A percentile compares a stretch with the other conserved stretches of the same genome.
Evolutionary conservation across 306 rosid genomes (phyloP).

Genomic region (Rosa rugosa): DNA sequence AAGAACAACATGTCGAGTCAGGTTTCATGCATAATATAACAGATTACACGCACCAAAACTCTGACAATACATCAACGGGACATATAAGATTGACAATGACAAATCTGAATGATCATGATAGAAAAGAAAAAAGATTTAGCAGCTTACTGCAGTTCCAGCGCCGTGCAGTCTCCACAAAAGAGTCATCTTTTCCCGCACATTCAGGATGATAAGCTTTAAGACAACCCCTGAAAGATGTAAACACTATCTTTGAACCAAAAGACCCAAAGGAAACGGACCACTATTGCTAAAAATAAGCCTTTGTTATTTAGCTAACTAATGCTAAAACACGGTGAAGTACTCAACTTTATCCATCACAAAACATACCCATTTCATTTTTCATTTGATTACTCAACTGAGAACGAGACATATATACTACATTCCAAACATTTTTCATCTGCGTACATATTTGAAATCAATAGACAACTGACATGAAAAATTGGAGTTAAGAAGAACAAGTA

Average conservation of each 20-base stretch:
- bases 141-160: constrained; percentile 64
- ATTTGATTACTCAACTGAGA: too few species aligned
- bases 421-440: too few species aligned
- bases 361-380: background rate
- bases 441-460: too few species aligned
- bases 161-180: constrained; percentile 36
- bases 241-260: background rate
- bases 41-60: background rate
- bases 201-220: constrained; percentile 63
- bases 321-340: too few species aligned
- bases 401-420: too few species aligned
- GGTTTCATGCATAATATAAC: background rate
- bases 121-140: background rate
- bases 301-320: too few species aligned
- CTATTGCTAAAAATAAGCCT: background rate
- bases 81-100: background rate
- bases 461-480: too few species aligned
- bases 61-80: background rate
- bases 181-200: constrained; percentile 49
- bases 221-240: constrained; percentile 52
- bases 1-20: background rate
- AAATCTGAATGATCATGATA: too few species aligned
- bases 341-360: too few species aligned
- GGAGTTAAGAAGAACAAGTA: too few species aligned
- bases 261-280: background rate